Base-by-base conservation (phyloP, 768 basidiomycete genomes). In the Pisolithus orientalis region DNA sequence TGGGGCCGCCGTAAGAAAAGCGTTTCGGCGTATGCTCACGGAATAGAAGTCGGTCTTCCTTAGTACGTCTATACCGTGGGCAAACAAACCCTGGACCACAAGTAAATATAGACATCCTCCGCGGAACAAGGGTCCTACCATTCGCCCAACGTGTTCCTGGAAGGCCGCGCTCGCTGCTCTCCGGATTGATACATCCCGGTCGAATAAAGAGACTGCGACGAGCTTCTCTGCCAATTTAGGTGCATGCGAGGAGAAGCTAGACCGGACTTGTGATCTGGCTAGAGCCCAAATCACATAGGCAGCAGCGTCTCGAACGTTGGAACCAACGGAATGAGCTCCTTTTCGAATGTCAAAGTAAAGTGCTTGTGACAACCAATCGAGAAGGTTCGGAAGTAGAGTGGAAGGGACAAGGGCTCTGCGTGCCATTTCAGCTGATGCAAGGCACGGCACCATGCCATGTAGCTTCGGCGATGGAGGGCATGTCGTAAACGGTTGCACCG, bases 131-230 rank as follows among this genome's bases (percentile, higher is more conserved):
- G 40, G 27, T 68, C 85, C 67, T 62, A 96, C 95, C 72, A 87
- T 87, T 64, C 96, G 76, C 11, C 96, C 96, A 38, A 97, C 96
- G 62, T 87, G 86, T 71, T 99, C 96, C 69, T 99, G 96, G 65
- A 91, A 98, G 11, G 94, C 91, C 16, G 96, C 96, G 67, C 95
- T 98, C 11, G 94, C 94, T 13, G 96, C 95, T 58, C 96, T 75
- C 25, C 96, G 80, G 51, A 99, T 93, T 55, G 92, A 90, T 28
- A 97, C 83, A 68, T 99, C 96, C 31, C 96, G 81, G 72, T 99
- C 96, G 64, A 83, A 94, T 29, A 92, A 71, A 1, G 95, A 83
- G 25, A 91, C 87, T 24, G 81, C 79, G n/a, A 85, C 82, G 53
- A 98, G 77, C 31, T 73, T 72, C 42, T 75, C 79, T 5, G 94